phyloP scores from a whole-genome alignment of 192 early-diverging fungal genomes.

The Backusella circina region DNA sequence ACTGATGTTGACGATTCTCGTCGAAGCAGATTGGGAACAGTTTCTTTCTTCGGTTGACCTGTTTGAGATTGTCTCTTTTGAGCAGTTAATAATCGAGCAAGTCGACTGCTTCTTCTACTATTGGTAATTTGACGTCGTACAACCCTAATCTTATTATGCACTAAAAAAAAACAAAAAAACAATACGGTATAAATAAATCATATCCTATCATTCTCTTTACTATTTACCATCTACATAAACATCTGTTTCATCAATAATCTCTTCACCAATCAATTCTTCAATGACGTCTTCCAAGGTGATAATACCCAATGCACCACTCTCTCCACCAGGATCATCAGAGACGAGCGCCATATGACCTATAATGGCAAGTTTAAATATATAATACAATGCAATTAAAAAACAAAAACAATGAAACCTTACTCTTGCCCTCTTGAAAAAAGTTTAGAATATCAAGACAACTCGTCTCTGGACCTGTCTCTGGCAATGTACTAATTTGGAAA shows the following conservation, averaged over 20 bases:
- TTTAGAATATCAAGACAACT: slow-evolving; percentile 73
- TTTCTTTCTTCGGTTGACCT: background rate
- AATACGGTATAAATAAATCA: background rate
- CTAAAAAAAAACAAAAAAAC: background rate
- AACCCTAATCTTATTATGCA: slow-evolving; percentile 57
- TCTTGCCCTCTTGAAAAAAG: slow-evolving; percentile 77
- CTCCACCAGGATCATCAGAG: slow-evolving; percentile 37
- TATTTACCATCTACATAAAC: slow-evolving; percentile 22
- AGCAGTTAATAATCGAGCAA: slow-evolving; percentile 15
- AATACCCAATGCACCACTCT: slow-evolving; percentile 59
- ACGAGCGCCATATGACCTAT: slow-evolving; percentile 70
- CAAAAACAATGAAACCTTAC: too few relatives aligned
- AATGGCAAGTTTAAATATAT: too few relatives aligned
- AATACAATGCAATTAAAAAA: too few relatives aligned
- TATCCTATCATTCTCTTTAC: background rate
- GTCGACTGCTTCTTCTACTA: slow-evolving; percentile 14
- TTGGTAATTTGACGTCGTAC: slow-evolving; percentile 37
- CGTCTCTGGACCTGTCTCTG: slow-evolving; percentile 45
- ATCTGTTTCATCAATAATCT: slow-evolving; percentile 19
- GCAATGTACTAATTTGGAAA: slow-evolving; percentile 47
- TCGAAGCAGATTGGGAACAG: background rate
- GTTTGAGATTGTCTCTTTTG: background rate
- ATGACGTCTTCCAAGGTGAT: slow-evolving; percentile 82
- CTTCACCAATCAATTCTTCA: slow-evolving; percentile 71
- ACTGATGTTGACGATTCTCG: too few relatives aligned